A percentile compares a stretch with the other conserved stretches of the same genome.
Evolutionary conservation across 169 alveolate genomes (phyloP).

Genomic region (Eimeria maxima): DNA sequence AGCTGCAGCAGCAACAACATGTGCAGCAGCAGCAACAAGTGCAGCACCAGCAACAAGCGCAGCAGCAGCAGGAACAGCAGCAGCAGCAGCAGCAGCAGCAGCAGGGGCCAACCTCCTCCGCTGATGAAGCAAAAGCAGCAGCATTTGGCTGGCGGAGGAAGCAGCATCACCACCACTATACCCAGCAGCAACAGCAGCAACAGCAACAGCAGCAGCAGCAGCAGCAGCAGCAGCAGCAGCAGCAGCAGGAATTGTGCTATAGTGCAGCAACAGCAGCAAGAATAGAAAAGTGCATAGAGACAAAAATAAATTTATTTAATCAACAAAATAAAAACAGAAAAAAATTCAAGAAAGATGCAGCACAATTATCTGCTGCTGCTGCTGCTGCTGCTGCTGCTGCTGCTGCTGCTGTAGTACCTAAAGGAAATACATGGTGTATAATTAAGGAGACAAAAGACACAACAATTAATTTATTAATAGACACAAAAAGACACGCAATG

Average conservation of each 20-base stretch:
- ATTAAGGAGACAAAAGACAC: no score
- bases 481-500: no score
- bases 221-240: no score
- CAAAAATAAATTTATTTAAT: neutral
- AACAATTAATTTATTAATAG: no score
- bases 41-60: neutral
- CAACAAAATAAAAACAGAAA: constrained; percentile 7
- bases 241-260: no score
- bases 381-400: neutral
- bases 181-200: no score
- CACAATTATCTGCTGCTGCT: neutral
- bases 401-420: constrained; percentile 33
- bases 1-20: constrained; percentile 18
- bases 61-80: neutral
- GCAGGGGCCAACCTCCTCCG: no score
- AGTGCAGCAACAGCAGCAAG: neutral
- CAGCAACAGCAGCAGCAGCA: no score
- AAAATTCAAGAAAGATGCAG: neutral
- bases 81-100: constrained; percentile 41
- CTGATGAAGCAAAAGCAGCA: no score
- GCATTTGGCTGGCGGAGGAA: no score
- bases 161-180: no score
- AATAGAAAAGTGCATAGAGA: neutral
- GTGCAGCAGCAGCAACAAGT: neutral
- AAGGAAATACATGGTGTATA: no score